Percentiles rank a stretch among this genome's conserved stretches.
Conservation (phyloP, 108 stramenopile genomes). For the Seminavis robusta region DNA sequence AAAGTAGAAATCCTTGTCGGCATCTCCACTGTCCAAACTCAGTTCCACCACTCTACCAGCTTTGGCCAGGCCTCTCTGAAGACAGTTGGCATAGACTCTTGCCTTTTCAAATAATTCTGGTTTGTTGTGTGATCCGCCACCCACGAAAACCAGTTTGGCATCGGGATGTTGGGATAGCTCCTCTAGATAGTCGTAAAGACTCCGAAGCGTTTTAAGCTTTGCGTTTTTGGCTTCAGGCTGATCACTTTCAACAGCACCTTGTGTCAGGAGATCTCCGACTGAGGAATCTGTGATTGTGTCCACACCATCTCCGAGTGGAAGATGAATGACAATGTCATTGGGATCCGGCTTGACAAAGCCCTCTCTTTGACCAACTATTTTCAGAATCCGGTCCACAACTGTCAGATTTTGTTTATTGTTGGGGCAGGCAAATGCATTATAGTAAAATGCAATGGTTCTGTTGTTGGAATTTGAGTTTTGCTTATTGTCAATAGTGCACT, state of each 20-base stretch:
- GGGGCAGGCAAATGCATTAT: too few species aligned
- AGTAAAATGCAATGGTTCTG: too few species aligned
- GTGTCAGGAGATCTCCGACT: constrained; percentile 9
- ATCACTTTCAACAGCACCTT: constrained; percentile 4
- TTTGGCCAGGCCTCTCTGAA: constrained; percentile 1
- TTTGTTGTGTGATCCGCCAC: constrained; percentile 9
- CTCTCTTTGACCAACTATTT: too few species aligned
- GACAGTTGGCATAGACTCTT: constrained; percentile 12
- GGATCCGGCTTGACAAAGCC: too few species aligned
- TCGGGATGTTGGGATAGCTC: too few species aligned
- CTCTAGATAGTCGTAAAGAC: constrained; percentile 3
- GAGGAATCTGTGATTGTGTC: constrained; percentile 12
- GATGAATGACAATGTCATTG: constrained; percentile 13
- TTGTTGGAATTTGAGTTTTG: too few species aligned
- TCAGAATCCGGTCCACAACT: constrained; percentile 8
- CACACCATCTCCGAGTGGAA: constrained; percentile 17
- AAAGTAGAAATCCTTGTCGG: too few species aligned
- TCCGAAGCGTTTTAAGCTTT: constrained; percentile 2
- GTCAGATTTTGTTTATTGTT: too few species aligned
- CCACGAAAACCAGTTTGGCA: too few species aligned
- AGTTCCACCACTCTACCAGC: constrained; percentile 10
- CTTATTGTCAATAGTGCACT: too few species aligned
- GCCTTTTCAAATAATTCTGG: constrained; percentile 6
- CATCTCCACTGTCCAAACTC: constrained; percentile 7
- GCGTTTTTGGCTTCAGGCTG: constrained; percentile 13